A percentile compares a stretch with the other conserved stretches of the same genome.
phyloP scores from a whole-genome alignment of 768 basidiomycete species.

The Lactifluus pinguis region DNA sequence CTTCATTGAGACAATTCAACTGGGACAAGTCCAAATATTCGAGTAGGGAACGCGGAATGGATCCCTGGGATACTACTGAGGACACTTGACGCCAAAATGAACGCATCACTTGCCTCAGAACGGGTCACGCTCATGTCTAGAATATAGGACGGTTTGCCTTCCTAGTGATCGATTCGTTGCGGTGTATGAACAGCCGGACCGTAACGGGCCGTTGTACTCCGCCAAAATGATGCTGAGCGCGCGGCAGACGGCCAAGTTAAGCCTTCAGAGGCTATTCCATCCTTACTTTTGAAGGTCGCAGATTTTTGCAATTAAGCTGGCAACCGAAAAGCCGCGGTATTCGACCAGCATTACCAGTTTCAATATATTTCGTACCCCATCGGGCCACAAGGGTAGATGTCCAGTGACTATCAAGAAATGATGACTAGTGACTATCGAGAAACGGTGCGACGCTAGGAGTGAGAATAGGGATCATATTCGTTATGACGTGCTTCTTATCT shows the following conservation, averaged over 20 bases:
- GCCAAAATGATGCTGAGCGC: no score
- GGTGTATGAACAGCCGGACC: no score
- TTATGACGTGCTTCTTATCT: not conserved
- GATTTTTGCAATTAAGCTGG: no score
- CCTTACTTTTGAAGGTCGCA: no score
- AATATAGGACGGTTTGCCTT: not conserved
- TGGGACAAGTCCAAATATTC: slow-evolving; percentile 30
- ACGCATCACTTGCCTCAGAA: slow-evolving; percentile 7
- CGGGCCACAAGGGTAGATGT: not conserved
- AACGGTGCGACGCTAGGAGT: not conserved
- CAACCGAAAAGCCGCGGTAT: not conserved
- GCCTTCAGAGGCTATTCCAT: no score
- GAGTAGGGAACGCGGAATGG: slow-evolving; percentile 7
- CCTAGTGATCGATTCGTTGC: not conserved
- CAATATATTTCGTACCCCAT: not conserved
- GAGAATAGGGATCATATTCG: not conserved
- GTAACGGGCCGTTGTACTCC: no score
- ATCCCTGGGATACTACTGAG: not conserved
- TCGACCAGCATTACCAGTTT: not conserved
- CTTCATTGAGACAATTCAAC: slow-evolving; percentile 65
- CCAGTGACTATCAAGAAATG: not conserved
- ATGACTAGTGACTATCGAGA: no score
- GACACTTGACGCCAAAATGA: not conserved
- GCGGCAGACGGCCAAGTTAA: no score
- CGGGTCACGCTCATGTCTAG: slow-evolving; percentile 1